Conservation (phyloP, 2,329 filamentous ascomycete genomes). For the Fusarium equiseti region DNA sequence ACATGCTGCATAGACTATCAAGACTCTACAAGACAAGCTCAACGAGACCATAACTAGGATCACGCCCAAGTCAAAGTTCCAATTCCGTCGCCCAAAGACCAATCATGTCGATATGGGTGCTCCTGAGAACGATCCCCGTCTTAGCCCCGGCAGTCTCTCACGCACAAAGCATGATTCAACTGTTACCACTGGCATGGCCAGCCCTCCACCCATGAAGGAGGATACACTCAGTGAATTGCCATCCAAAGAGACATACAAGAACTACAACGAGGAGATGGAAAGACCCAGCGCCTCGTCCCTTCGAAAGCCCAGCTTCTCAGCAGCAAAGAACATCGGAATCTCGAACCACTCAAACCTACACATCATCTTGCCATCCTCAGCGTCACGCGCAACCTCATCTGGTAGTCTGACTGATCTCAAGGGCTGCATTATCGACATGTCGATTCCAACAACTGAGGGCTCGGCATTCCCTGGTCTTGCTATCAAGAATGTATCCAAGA, state of each 20-base stretch:
- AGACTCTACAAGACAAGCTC: constrained; percentile 82
- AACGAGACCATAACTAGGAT: constrained; percentile 75
- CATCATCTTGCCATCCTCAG: constrained; percentile 80
- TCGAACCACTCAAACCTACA: constrained; percentile 75
- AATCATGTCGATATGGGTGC: constrained; percentile 58
- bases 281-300: constrained; percentile 55
- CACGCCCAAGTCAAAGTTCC: constrained; percentile 82
- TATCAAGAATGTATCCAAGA: constrained; percentile 76
- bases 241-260: constrained; percentile 52
- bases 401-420: constrained; percentile 78
- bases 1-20: constrained; percentile 73
- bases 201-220: constrained; percentile 17
- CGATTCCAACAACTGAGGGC: constrained; percentile 67
- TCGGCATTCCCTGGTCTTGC: constrained; percentile 76
- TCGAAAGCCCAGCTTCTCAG: constrained; percentile 73
- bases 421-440: constrained; percentile 84
- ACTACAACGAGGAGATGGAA: constrained; percentile 71
- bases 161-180: constrained; percentile 45
- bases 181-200: constrained; percentile 9
- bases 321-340: constrained; percentile 72
- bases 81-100: constrained; percentile 70
- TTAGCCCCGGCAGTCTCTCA: constrained; percentile 53
- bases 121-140: constrained; percentile 58
- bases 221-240: constrained; percentile 31
- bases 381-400: constrained; percentile 77